Conservation (phyloP, 2,329 filamentous ascomycete genomes). For the Arthroderma uncinatum region DNA sequence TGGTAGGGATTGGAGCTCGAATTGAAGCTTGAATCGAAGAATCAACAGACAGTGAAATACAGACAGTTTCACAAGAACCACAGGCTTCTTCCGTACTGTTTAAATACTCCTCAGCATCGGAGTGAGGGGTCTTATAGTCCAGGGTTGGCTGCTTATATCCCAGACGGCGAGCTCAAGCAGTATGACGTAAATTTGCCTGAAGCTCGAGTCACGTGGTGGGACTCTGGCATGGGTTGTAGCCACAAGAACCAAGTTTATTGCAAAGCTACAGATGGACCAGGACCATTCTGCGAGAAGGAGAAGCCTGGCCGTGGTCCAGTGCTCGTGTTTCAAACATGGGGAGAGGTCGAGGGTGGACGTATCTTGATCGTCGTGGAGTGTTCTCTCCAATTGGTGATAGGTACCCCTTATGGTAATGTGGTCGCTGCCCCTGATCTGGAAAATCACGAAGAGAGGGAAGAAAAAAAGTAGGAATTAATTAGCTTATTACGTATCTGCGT, state of each 20-base stretch:
- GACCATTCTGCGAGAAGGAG: too few species aligned
- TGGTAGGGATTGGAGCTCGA: not conserved
- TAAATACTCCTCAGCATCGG: not conserved
- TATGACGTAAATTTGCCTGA: conserved; percentile 1
- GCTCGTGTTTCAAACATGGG: not conserved
- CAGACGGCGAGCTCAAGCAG: not conserved
- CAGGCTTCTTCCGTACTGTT: conserved; percentile 1
- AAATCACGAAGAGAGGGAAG: too few species aligned
- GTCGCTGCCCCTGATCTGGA: not conserved
- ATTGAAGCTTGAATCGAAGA: not conserved
- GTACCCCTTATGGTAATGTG: not conserved
- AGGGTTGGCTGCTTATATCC: not conserved
- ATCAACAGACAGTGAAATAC: not conserved
- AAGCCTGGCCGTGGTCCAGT: too few species aligned
- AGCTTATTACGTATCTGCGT: conserved; percentile 3
- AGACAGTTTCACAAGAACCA: not conserved
- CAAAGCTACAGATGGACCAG: conserved; percentile 1
- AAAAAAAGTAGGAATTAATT: not conserved
- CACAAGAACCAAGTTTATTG: conserved; percentile 3
- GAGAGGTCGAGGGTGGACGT: too few species aligned
- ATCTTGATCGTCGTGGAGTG: too few species aligned
- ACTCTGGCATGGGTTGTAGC: conserved; percentile 1
- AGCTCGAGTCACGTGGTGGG: not conserved
- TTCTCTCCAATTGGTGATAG: not conserved
- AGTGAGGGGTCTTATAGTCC: not conserved